Evolutionary conservation across 768 basidiomycete genomes (phyloP).

Genomic region (Leucosporidium scottii): DNA sequence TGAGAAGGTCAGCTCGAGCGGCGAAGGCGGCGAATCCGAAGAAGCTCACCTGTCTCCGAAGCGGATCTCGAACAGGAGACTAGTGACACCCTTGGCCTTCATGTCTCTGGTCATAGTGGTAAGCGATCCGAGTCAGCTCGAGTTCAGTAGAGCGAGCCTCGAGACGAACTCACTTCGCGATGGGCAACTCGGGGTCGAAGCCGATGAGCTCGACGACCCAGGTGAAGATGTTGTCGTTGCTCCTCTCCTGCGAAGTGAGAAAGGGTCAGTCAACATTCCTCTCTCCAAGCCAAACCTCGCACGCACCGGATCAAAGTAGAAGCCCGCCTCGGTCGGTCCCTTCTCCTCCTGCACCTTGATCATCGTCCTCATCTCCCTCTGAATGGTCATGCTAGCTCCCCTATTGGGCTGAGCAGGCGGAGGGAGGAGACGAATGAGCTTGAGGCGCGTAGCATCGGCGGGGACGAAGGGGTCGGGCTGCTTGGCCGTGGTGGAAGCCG

Average conservation of each 20-base stretch:
- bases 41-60: slow-evolving; percentile 38
- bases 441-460: slow-evolving; percentile 37
- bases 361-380: slow-evolving; percentile 57
- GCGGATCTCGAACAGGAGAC: slow-evolving; percentile 63
- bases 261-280: not conserved
- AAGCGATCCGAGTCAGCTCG: not conserved
- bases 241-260: slow-evolving; percentile 12
- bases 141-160: not conserved
- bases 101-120: slow-evolving; percentile 46
- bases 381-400: slow-evolving; percentile 54
- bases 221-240: slow-evolving; percentile 26
- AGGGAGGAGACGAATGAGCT: slow-evolving; percentile 51
- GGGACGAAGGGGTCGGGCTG: slow-evolving; percentile 48
- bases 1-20: not conserved
- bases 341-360: slow-evolving; percentile 54
- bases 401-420: slow-evolving; percentile 56
- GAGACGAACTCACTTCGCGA: slow-evolving; percentile 45
- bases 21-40: not conserved
- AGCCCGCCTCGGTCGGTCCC: slow-evolving; percentile 55
- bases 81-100: slow-evolving; percentile 52
- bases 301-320: slow-evolving; percentile 57
- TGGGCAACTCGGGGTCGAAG: slow-evolving; percentile 56
- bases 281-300: not conserved
- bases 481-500: slow-evolving; percentile 47
- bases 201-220: slow-evolving; percentile 59